Percentiles rank a stretch among this genome's conserved stretches.
Conservation (phyloP, 495 filamentous ascomycete species). For the Penicillium soppii region DNA sequence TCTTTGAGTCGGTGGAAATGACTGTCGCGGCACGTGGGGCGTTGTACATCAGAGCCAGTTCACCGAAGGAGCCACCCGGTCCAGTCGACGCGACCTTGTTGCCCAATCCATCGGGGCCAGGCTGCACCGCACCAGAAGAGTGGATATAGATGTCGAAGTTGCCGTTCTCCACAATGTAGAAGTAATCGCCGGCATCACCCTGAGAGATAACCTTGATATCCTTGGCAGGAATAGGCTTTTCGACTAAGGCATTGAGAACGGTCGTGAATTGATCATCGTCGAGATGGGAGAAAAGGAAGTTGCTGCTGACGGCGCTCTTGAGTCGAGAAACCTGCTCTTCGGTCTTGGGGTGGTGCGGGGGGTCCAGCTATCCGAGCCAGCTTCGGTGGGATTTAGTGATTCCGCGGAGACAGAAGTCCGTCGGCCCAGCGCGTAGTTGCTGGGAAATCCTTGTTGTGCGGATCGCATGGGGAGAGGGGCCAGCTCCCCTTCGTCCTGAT, state of each 20-base stretch:
- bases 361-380: conserved; percentile 86
- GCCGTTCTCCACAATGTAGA: conserved; percentile 94
- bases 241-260: conserved; percentile 85
- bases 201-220: conserved; percentile 96
- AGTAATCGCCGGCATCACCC: conserved; percentile 94
- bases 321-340: conserved; percentile 76
- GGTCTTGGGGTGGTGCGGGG: conserved; percentile 80
- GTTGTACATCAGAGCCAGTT: conserved; percentile 98
- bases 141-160: conserved; percentile 92
- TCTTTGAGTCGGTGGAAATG: conserved; percentile 73
- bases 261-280: conserved; percentile 88
- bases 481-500: conserved; percentile 24
- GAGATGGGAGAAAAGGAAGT: conserved; percentile 93
- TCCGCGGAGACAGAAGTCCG: conserved; percentile 97
- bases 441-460: conserved; percentile 71
- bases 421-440: conserved; percentile 88
- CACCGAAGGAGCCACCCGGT: conserved; percentile 93
- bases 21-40: conserved; percentile 96
- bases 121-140: conserved; percentile 69
- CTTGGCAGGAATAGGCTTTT: conserved; percentile 93
- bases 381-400: conserved; percentile 83
- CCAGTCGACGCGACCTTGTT: conserved; percentile 78
- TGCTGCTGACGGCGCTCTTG: conserved; percentile 76
- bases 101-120: conserved; percentile 83
- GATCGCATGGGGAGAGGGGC: conserved; percentile 32